phyloP scores from a whole-genome alignment of 768 basidiomycete genomes.

The Rhodosporidiobolus sp. region DNA sequence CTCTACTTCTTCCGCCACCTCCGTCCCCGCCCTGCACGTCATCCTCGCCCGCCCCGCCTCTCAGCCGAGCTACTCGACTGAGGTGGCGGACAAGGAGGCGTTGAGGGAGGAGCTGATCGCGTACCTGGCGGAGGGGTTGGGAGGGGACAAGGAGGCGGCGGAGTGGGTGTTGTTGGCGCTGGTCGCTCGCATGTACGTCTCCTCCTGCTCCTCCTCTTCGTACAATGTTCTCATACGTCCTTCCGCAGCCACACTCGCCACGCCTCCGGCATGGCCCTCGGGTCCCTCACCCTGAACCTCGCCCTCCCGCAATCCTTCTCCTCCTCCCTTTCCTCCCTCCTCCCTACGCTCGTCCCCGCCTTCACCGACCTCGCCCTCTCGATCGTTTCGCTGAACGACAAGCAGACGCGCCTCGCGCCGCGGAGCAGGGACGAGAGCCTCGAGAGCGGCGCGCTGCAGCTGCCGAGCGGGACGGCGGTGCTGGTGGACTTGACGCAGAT shows the following conservation, averaged over 20 bases:
- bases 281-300: conserved; percentile 44
- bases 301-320: conserved; percentile 25
- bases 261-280: conserved; percentile 41
- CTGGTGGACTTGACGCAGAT: conserved; percentile 40
- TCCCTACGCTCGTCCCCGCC: conserved; percentile 35
- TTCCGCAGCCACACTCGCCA: conserved; percentile 40
- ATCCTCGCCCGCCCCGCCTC: conserved; percentile 12
- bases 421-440: conserved; percentile 43
- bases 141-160: conserved; percentile 43
- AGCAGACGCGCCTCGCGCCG: conserved; percentile 26
- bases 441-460: conserved; percentile 42
- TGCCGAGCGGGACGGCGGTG: conserved; percentile 39
- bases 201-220: background rate
- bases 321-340: background rate
- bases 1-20: background rate
- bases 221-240: background rate
- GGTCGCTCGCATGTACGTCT: conserved; percentile 34
- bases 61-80: background rate
- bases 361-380: conserved; percentile 38
- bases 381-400: conserved; percentile 42
- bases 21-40: conserved; percentile 38
- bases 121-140: conserved; percentile 36
- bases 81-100: background rate
- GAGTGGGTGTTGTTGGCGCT: conserved; percentile 45
- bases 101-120: conserved; percentile 30